These are phyloP conservation scores for Discostella stelligera DNA, from an alignment of 352 stramenopile species.

Conservation along the genomic window DNA sequence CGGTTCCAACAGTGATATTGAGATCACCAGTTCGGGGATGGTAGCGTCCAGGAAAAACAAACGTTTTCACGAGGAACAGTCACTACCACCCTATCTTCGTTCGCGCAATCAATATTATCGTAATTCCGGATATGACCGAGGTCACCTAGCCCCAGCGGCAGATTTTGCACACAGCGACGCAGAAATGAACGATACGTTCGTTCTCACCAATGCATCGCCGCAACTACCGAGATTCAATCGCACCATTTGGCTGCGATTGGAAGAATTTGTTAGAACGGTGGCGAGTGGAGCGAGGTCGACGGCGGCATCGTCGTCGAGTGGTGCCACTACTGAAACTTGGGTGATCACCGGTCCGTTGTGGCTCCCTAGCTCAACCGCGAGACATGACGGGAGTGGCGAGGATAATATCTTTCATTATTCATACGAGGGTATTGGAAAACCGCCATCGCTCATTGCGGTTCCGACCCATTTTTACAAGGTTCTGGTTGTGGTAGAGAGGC, in stretches of 20 bases:
- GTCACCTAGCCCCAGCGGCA: slow-evolving; percentile 90
- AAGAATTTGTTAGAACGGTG: slow-evolving; percentile 56
- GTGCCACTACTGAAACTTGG: slow-evolving; percentile 57
- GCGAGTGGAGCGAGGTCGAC: slow-evolving; percentile 2
- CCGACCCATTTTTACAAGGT: slow-evolving; percentile 98
- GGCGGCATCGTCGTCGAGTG: too few species aligned
- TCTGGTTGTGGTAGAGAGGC: slow-evolving; percentile 74
- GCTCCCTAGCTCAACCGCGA: slow-evolving; percentile 74
- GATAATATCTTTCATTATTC: slow-evolving; percentile 57
- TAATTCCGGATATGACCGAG: slow-evolving; percentile 92
- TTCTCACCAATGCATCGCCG: slow-evolving; percentile 93
- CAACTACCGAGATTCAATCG: slow-evolving; percentile 82
- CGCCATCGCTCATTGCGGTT: slow-evolving; percentile 87
- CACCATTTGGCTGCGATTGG: slow-evolving; percentile 53
- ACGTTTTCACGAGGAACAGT: slow-evolving; percentile 86
- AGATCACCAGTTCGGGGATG: slow-evolving; percentile 2
- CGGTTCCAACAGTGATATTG: background rate
- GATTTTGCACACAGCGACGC: slow-evolving; percentile 86
- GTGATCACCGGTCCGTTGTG: slow-evolving; percentile 93
- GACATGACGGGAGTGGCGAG: slow-evolving; percentile 10
- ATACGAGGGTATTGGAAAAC: slow-evolving; percentile 81
- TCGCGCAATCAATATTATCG: slow-evolving; percentile 88
- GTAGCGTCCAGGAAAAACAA: slow-evolving; percentile 82
- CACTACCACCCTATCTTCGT: slow-evolving; percentile 84
- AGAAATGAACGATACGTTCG: slow-evolving; percentile 90